Conservation (phyloP, 768 basidiomycete species). For the Calocera cornea region DNA sequence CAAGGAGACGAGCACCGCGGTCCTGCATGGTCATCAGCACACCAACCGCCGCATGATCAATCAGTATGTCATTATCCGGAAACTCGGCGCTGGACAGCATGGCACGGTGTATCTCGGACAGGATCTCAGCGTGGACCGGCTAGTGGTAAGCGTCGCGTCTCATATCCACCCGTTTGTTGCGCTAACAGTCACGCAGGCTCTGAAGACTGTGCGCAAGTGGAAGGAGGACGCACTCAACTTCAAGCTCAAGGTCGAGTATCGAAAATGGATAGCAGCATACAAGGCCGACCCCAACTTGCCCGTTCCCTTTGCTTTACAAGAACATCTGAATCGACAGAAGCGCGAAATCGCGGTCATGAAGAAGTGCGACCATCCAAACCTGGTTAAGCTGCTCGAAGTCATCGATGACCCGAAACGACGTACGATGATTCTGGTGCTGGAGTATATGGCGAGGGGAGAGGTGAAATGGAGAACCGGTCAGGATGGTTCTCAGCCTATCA, state of each 20-base stretch:
- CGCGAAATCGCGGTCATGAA: slow-evolving; percentile 99
- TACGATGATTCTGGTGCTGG: slow-evolving; percentile 94
- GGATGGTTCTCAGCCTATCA: slow-evolving; percentile 47
- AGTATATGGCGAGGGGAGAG: slow-evolving; percentile 90
- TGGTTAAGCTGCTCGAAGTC: slow-evolving; percentile 82
- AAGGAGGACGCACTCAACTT: slow-evolving; percentile 14
- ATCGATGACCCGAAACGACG: slow-evolving; percentile 82
- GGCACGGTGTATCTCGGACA: slow-evolving; percentile 46
- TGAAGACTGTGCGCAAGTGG: slow-evolving; percentile 18
- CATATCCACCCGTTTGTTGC: neutral
- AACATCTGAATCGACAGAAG: slow-evolving; percentile 49
- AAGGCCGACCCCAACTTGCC: neutral
- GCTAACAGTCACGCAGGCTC: slow-evolving; percentile 7
- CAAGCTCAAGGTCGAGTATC: slow-evolving; percentile 4
- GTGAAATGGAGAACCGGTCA: slow-evolving; percentile 66
- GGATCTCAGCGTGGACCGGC: neutral
- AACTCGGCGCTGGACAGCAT: slow-evolving; percentile 79
- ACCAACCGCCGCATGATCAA: slow-evolving; percentile 39
- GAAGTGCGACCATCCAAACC: slow-evolving; percentile 79
- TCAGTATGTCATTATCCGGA: slow-evolving; percentile 65
- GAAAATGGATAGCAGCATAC: slow-evolving; percentile 14
- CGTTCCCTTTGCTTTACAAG: slow-evolving; percentile 7
- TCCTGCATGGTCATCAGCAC: neutral
- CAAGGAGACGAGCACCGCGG: neutral
- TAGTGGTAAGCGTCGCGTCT: neutral